Percentiles rank a stretch among this genome's conserved stretches.
Evolutionary conservation across 163 green algal genomes (phyloP).

Genomic region (Smithsoniella earleae): DNA sequence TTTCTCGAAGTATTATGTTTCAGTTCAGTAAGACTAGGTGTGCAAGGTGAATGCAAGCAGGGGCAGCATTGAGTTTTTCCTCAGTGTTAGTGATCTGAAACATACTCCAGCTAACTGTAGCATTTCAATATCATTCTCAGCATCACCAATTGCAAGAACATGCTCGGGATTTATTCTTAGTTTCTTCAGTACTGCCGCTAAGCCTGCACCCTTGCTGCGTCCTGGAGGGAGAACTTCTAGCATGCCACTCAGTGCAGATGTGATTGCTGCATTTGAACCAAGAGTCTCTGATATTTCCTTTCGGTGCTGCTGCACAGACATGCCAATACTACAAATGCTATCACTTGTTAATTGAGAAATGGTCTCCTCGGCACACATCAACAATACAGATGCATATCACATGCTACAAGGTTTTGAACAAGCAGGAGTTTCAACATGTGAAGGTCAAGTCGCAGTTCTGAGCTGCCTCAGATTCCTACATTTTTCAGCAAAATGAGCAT

Average conservation of each 20-base stretch:
- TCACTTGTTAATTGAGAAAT: too few species aligned
- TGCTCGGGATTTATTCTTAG: constrained; percentile 44
- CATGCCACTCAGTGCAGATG: constrained; percentile 64
- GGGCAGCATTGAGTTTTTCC: neutral
- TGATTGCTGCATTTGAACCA: constrained; percentile 41
- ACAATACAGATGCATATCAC: constrained; percentile 39
- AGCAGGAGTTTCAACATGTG: too few species aligned
- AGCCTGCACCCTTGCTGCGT: constrained; percentile 54
- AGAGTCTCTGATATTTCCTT: too few species aligned
- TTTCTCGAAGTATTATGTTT: neutral
- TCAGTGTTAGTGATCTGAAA: neutral
- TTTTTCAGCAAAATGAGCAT: too few species aligned
- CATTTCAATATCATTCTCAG: constrained; percentile 77
- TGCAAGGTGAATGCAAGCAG: neutral
- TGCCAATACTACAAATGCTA: too few species aligned
- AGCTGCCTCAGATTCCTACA: too few species aligned
- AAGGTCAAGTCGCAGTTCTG: too few species aligned
- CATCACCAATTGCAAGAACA: constrained; percentile 63
- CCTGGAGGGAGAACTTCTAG: constrained; percentile 66
- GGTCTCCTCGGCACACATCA: constrained; percentile 40
- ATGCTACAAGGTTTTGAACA: neutral
- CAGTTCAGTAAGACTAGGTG: neutral
- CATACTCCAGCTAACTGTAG: constrained; percentile 50
- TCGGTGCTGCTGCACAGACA: too few species aligned
- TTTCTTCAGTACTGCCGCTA: constrained; percentile 53